phyloP scores from a whole-genome alignment of 164 flowering plant species.

The Macadamia tetraphylla region DNA sequence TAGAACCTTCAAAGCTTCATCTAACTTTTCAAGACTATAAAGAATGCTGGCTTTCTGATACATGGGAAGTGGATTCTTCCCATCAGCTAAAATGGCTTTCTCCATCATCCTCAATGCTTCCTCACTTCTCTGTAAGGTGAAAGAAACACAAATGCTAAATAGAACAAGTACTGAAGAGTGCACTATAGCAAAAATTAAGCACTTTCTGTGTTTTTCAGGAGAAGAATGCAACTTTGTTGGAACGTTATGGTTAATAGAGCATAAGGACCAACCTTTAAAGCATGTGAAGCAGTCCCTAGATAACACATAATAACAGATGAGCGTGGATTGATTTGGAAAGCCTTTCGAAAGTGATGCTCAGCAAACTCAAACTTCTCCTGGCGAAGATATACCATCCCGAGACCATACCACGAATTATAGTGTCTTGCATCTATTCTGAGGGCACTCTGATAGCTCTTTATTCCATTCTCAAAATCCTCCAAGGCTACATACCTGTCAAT shows the following conservation, averaged over 20 bases:
- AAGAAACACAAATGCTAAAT: background rate
- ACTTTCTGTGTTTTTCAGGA: no score
- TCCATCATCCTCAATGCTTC: constrained; percentile 88
- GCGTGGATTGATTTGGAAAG: constrained; percentile 53
- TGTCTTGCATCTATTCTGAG: constrained; percentile 57
- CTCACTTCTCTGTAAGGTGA: constrained; percentile 53
- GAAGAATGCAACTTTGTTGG: background rate
- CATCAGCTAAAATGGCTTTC: constrained; percentile 83
- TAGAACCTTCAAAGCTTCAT: constrained; percentile 75
- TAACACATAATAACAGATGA: constrained; percentile 74
- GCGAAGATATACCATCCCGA: constrained; percentile 68
- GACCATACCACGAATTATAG: constrained; percentile 68
- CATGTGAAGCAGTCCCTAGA: constrained; percentile 72
- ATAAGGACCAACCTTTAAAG: constrained; percentile 37
- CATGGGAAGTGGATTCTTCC: constrained; percentile 92
- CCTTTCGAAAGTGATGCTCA: constrained; percentile 67
- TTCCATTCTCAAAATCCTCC: constrained; percentile 73
- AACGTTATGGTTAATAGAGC: background rate
- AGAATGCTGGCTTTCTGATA: constrained; percentile 94
- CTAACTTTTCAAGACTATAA: constrained; percentile 55
- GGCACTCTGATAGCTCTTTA: constrained; percentile 63
- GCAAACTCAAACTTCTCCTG: constrained; percentile 74
- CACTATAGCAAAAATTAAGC: background rate
- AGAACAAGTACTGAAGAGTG: background rate
- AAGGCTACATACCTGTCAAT: constrained; percentile 49